These are phyloP conservation scores for Candida montana DNA, from an alignment of 805 yeast species.

Conservation along the genomic window DNA sequence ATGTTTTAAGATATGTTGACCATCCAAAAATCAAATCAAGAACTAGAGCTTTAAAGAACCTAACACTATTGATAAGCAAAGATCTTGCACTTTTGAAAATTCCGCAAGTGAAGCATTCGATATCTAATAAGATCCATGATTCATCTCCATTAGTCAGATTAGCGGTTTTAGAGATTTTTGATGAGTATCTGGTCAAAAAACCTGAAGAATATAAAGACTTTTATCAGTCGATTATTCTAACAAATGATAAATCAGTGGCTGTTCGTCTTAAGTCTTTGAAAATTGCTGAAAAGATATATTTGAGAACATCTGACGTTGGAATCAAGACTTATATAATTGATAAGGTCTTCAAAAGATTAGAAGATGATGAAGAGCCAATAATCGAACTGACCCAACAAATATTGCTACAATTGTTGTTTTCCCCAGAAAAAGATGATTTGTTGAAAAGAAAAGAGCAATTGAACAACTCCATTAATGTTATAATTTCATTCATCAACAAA, in stretches of 20 bases:
- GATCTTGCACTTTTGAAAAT: slow-evolving; percentile 48
- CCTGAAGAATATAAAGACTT: slow-evolving; percentile 44
- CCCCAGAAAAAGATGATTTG: slow-evolving; percentile 3
- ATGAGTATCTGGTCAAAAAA: slow-evolving; percentile 38
- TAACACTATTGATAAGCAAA: slow-evolving; percentile 48
- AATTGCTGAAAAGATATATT: slow-evolving; percentile 45
- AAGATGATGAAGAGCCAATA: slow-evolving; percentile 65
- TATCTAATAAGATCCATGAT: slow-evolving; percentile 50
- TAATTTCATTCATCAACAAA: slow-evolving; percentile 34
- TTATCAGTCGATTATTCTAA: slow-evolving; percentile 32
- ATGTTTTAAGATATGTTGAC: slow-evolving; percentile 43
- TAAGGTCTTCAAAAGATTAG: slow-evolving; percentile 47
- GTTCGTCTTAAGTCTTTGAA: slow-evolving; percentile 61
- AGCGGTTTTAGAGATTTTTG: slow-evolving; percentile 66
- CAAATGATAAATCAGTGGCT: slow-evolving; percentile 53
- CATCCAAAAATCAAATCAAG: slow-evolving; percentile 47
- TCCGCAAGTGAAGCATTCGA: slow-evolving; percentile 45
- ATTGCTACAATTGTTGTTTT: slow-evolving; percentile 36
- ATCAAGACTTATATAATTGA: slow-evolving; percentile 42
- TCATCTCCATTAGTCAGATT: slow-evolving; percentile 69
- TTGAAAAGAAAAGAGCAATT: slow-evolving; percentile 6
- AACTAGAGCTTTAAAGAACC: slow-evolving; percentile 59
- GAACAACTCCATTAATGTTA: slow-evolving; percentile 16
- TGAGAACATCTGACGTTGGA: slow-evolving; percentile 23
- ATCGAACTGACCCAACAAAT: slow-evolving; percentile 36